Evolutionary conservation across 371 early-diverging fungal genomes (phyloP), one percentile per base, ranked within the genome.

Genomic region (Batkoa obscura): DNA sequence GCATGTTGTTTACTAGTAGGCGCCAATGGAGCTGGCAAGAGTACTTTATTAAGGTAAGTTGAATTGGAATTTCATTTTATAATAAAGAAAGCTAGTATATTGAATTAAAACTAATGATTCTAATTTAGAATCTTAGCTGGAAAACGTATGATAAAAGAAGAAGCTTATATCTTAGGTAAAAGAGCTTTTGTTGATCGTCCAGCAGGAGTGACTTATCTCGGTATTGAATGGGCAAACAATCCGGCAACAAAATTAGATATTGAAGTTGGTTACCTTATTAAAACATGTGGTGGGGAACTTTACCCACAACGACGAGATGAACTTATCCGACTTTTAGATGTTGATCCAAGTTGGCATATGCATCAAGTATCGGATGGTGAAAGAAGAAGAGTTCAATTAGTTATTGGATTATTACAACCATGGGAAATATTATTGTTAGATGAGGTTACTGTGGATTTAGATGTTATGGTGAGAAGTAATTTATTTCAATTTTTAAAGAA

Each of bases 381-480:
- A 53, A 66, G 78, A 50, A 62, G 80, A 9, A 64, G 80, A 0
- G 86, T 88, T 1, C 86, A 88, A 53, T 69, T 86, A 43, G 78
- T 84, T 0, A 72, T 88, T 61, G 88, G 88, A 0, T 60, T 87
- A 13, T 57, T 87, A 54, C 73, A 79, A 37, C 83, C 81, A 30
- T 85, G 82, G 79, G 66, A 75, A 12, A 47, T 88, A 4, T 67
- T 86, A 12, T 63, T 88, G 17, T 63, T 86, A 33, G 88, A 86
- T 67, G 88, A 85, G 67, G 86, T 87, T 5, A 87, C 88, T 0
- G 83, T 83, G 10, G 88, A 88, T 66, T 64, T 86, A 49, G 88
- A 88, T 66, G 80, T 85, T 2, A 66, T 84, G 30, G 86, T 83
- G 1, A 73, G 88, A 36, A 60, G 72, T 9, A 76, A 83, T 58